Evolutionary conservation across 108 stramenopile genomes (phyloP).

Genomic region (Chaetoceros muelleri): DNA sequence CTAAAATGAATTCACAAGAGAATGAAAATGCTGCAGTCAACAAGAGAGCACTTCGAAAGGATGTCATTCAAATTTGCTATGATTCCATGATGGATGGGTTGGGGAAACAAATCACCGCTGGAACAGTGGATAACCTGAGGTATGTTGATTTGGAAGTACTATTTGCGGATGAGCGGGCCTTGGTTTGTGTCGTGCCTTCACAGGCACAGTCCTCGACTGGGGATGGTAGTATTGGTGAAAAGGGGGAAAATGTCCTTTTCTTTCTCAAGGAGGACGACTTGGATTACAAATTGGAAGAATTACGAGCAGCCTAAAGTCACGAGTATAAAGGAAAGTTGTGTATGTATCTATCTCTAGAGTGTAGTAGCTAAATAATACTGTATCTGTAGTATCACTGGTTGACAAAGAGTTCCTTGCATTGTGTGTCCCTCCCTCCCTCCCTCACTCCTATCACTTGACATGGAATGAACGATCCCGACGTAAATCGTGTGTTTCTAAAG

Average conservation of each 20-base stretch:
- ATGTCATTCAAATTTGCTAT: slow-evolving; percentile 23
- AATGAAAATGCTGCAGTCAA: slow-evolving; percentile 3
- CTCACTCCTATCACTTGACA: too few species aligned
- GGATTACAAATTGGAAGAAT: slow-evolving; percentile 49
- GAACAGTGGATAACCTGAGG: slow-evolving; percentile 51
- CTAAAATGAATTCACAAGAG: background rate
- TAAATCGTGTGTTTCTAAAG: too few species aligned
- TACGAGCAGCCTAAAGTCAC: slow-evolving; percentile 60
- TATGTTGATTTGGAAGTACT: slow-evolving; percentile 45
- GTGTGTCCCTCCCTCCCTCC: too few species aligned
- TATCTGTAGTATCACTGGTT: too few species aligned
- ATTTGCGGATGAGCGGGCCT: slow-evolving; percentile 44
- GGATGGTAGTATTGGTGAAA: slow-evolving; percentile 14
- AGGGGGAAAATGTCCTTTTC: slow-evolving; percentile 44
- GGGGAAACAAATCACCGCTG: slow-evolving; percentile 69
- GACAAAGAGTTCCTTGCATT: too few species aligned
- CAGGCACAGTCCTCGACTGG: slow-evolving; percentile 5
- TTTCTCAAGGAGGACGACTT: slow-evolving; percentile 63
- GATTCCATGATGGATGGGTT: slow-evolving; percentile 80
- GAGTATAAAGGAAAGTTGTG: too few species aligned
- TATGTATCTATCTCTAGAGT: too few species aligned
- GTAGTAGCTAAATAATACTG: too few species aligned
- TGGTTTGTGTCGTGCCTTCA: slow-evolving; percentile 39
- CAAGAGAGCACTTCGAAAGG: background rate
- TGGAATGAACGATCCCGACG: too few species aligned